Base-by-base conservation (phyloP, 2,329 filamentous ascomycete genomes). In the Trichoderma sp. region DNA sequence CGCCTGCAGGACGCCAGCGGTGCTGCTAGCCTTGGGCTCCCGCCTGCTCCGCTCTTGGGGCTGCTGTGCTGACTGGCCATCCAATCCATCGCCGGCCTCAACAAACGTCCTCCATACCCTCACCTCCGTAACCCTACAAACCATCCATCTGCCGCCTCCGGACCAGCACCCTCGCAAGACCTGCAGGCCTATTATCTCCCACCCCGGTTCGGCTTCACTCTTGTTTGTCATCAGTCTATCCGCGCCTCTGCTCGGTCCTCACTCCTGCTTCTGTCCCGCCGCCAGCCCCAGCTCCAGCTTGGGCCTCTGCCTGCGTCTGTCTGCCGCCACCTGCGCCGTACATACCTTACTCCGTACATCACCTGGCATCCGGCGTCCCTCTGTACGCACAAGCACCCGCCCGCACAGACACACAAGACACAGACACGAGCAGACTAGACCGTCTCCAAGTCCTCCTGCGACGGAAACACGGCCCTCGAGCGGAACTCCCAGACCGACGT, bases 11-110 rank as follows among this genome's bases (percentile, higher is more conserved):
- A 39, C 34, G 12, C 34, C 34, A 39, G 34, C 10, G 34, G 34
- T 3, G 34, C 10, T 39, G 10, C 10, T 52, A 59, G 64, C 64
- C 50, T 57, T 50, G 47, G 59, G 55, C 45, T 65, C 45, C 63
- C 48, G 63, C 48, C 56, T 14, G 34, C 34, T 39, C 34, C 34
- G 34, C 34, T 39, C 12, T 14, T 9, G 7, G 41, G 63, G 41
- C 64, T 64, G 52, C 65, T 48, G 60, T 58, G 57, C 56, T 65
- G 63, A 62, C 34, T 39, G 34, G 10, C 63, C 55, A 26, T 30
- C 54, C 62, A 64, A 26, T 30, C 54, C 62, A 64, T 56, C 54
- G 47, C 54, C 62, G 59, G 39, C 62, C 44, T 59, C 64, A 66
- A 61, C 51, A 26, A 26, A 45, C 48, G 26, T 30, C 30, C 30